Base-by-base conservation (phyloP, 257 asterid genomes). In the Sherardia arvensis region DNA sequence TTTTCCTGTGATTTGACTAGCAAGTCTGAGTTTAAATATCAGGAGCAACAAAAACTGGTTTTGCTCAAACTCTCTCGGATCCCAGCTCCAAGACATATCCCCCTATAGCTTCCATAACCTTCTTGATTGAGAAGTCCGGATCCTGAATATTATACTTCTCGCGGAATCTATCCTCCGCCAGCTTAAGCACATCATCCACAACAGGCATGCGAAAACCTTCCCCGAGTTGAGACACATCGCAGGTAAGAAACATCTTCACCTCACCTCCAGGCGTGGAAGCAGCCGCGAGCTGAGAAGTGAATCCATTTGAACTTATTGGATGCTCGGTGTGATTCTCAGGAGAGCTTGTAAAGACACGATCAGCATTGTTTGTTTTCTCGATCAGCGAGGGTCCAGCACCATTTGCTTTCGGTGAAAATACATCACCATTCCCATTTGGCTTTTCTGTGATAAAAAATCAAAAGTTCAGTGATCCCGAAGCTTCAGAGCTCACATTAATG, bases 21-120 rank as follows among this genome's bases (percentile, higher is more conserved):
- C 14, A 43, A 43, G 8, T 43, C 51, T 20, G 20, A 43, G 51
- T 15, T 43, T 17, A 20, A 1, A 43, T 14, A 43, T 15, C 51
- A 43, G 51, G 20, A n/a, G n/a, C n/a, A n/a, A n/a, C n/a, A n/a
- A n/a, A n/a, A n/a, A n/a, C n/a, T n/a, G n/a, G n/a, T n/a, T n/a
- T n/a, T n/a, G 51, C 47, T 38, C 17, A 38, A 17, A 0, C 21
- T 43, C 14, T 43, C 65, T 62, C 81, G 28, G 81, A 70, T 70
- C 85, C 88, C 22, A 77, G 69, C 43, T 75, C 71, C 80, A 81
- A 71, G 78, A 79, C 73, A 64, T 73, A 34, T 43, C 69, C 76
- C 34, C 95, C 80, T 61, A 78, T 69, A 66, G 85, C 88, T 20
- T 75, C 69, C 90, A 90, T 77, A 60, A 90, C 73, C 54, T 72